Base-by-base conservation (phyloP, 495 filamentous ascomycete species). In the Podospora australis region DNA sequence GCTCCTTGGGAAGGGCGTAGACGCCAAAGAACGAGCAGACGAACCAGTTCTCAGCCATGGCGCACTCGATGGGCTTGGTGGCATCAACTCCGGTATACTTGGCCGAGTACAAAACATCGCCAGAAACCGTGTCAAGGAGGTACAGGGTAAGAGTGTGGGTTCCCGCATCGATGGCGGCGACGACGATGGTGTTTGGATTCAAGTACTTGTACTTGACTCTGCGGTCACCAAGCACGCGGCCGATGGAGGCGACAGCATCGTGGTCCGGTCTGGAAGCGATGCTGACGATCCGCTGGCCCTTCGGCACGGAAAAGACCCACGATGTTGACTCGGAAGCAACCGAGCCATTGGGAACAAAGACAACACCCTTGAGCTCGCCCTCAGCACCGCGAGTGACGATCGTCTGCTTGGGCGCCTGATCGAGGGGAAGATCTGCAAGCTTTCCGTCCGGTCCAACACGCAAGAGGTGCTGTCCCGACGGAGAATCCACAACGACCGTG, bases 141-240 rank as follows among this genome's bases (percentile, higher is more conserved):
- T 94, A 89, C 52, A 96, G 75, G 1, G 79, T 79, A 6, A 84
- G 82, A 0, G 67, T 71, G 5, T 66, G 72, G 1, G 73, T 64
- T 19, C 68, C 65, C 26, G 81, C 75, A 45, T 83, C 70, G 14
- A 82, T 70, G 6, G 88, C 78, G 1, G 87, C 87, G 43, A 96
- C 72, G 0, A 95, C 78, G 6, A 90, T 70, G 4, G 90, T 72
- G 65, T 97, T 96, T 1, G 87, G 83, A 67, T 90, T 92, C 20
- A 99, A 70, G 63, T 96, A 96, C 70, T 99, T 99, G 78, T 97
- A 99, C 50, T 95, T 75, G 32, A 99, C 92, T 1, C 82, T 84
- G 16, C 92, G 83, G 57, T 97, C 83, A 42, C 88, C 90, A 25
- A 97, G 79, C 16, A 95, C 92, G 49, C 87, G 85, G 38, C 94